Evolutionary conservation across 2,329 filamentous ascomycete species (phyloP).

Genomic region (Cercospora nicotianae): DNA sequence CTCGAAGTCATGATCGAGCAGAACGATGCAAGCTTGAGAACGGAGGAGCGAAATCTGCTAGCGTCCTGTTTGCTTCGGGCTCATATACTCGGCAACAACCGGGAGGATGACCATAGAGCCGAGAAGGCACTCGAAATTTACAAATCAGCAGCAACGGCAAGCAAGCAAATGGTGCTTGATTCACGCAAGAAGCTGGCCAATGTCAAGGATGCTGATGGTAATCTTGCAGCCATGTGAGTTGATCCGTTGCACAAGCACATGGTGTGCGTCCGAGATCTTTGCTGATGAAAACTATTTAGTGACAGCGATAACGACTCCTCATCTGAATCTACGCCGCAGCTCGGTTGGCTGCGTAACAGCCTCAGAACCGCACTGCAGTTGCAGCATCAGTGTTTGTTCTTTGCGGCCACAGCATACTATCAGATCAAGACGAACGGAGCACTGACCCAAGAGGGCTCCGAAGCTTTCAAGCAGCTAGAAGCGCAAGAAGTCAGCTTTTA

Average conservation of each 20-base stretch:
- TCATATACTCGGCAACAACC: slow-evolving; percentile 76
- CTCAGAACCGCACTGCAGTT: slow-evolving; percentile 74
- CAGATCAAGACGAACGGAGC: slow-evolving; percentile 74
- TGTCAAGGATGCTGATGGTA: slow-evolving; percentile 43
- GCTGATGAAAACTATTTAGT: background rate
- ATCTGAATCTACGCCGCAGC: slow-evolving; percentile 29
- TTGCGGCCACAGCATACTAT: slow-evolving; percentile 77
- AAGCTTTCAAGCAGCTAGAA: slow-evolving; percentile 66
- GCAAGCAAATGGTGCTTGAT: slow-evolving; percentile 58
- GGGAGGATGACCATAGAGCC: slow-evolving; percentile 53
- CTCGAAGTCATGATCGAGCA: slow-evolving; percentile 89
- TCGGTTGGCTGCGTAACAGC: slow-evolving; percentile 53
- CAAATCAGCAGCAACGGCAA: slow-evolving; percentile 49
- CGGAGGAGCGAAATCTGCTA: slow-evolving; percentile 66
- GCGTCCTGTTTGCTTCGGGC: slow-evolving; percentile 69
- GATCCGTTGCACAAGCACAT: background rate
- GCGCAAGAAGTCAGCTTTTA: slow-evolving; percentile 71
- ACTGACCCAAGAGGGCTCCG: slow-evolving; percentile 65
- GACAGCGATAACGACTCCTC: slow-evolving; percentile 37
- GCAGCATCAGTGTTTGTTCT: slow-evolving; percentile 80
- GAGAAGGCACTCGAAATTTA: slow-evolving; percentile 71
- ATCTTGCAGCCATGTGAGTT: slow-evolving; percentile 6
- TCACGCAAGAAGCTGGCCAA: slow-evolving; percentile 61
- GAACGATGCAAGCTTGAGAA: slow-evolving; percentile 65
- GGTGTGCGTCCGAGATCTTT: background rate